phyloP scores from a whole-genome alignment of 73 alveolate genomes.

The Paramecium sexaurelia region DNA sequence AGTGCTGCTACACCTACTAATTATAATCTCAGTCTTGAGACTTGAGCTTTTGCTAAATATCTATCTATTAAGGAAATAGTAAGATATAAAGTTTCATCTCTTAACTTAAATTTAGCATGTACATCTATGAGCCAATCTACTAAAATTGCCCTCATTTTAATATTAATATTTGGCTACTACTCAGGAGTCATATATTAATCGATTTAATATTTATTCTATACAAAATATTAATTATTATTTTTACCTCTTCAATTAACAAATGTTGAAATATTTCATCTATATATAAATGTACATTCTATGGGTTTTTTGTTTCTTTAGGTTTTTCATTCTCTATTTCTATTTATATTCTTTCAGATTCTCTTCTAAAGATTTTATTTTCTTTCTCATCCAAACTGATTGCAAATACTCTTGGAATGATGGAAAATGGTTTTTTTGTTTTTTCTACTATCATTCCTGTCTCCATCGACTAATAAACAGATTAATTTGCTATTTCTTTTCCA shows the following conservation, averaged over 20 bases:
- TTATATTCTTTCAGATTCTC: not conserved
- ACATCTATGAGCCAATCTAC: constrained; percentile 88
- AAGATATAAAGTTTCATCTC: constrained; percentile 79
- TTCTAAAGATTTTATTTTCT: constrained; percentile 20
- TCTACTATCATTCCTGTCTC: not conserved
- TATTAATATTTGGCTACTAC: constrained; percentile 43
- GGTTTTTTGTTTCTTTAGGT: not conserved
- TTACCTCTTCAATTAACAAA: not conserved
- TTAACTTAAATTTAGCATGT: constrained; percentile 75
- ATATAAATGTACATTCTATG: not conserved
- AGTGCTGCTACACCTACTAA: constrained; percentile 86
- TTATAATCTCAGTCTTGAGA: constrained; percentile 70
- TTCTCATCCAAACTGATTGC: not conserved
- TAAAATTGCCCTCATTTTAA: constrained; percentile 83
- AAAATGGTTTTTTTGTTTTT: constrained; percentile 13
- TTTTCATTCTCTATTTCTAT: not conserved
- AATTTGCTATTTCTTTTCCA: not conserved
- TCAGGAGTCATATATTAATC: not conserved
- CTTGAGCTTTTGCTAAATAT: constrained; percentile 67
- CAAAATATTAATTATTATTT: not conserved
- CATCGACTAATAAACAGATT: not conserved
- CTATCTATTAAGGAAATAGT: constrained; percentile 78
- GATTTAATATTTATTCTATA: not conserved
- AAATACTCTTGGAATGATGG: not conserved
- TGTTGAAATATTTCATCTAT: not conserved